Conservation (phyloP, 2,329 filamentous ascomycete genomes). For the Neocucurbitaria cava region DNA sequence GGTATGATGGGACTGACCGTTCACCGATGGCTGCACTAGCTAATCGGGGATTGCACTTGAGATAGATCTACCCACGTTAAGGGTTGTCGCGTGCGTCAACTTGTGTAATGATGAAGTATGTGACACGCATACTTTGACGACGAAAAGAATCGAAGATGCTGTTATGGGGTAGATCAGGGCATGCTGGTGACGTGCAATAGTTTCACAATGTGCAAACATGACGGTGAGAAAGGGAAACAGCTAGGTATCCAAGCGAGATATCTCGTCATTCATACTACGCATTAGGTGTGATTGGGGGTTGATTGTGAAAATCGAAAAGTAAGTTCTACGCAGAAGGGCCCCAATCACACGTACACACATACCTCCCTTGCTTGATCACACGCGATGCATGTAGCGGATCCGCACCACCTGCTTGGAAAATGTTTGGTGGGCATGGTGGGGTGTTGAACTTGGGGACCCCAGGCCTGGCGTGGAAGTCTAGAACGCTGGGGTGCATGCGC, state of each 20-base stretch:
- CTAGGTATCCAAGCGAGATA: background rate
- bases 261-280: background rate
- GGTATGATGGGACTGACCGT: background rate
- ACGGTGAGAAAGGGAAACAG: background rate
- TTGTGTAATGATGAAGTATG: background rate
- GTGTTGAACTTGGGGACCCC: background rate
- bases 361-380: background rate
- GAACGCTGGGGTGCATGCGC: slow-evolving; percentile 2
- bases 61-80: background rate
- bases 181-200: background rate
- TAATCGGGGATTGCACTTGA: background rate
- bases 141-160: too few species aligned
- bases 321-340: background rate
- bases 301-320: background rate
- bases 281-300: background rate
- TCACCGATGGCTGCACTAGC: background rate
- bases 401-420: background rate
- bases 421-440: background rate
- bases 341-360: background rate
- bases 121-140: too few species aligned
- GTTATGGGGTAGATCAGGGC: background rate
- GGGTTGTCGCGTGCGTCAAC: background rate
- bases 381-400: background rate
- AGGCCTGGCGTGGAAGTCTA: background rate
- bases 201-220: slow-evolving; percentile 3